These are phyloP conservation scores for Saccharum hybrid DNA, from an alignment of 202 grass and related monocot species.

Conservation along the genomic window DNA sequence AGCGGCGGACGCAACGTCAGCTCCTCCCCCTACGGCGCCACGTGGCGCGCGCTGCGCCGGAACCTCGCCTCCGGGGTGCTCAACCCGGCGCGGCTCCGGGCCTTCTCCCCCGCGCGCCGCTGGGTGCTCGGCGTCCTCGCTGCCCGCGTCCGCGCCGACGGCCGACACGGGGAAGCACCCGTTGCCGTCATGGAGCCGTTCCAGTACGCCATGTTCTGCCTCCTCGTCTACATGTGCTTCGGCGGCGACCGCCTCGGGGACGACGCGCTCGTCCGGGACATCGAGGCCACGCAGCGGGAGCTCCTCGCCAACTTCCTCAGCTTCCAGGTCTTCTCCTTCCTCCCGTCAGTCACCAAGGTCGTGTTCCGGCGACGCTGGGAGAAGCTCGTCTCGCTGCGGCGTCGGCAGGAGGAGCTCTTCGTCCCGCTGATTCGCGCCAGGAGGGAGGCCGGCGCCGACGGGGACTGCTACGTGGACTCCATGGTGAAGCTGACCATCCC, in stretches of 20 bases:
- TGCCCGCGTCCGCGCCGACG: conserved; percentile 29
- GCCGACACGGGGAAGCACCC: background rate
- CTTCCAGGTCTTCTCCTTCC: conserved; percentile 64
- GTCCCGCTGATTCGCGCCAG: conserved; percentile 43
- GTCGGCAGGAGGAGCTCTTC: conserved; percentile 61
- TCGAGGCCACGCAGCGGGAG: conserved; percentile 52
- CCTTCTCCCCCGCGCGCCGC: conserved; percentile 48
- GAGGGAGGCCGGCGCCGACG: conserved; percentile 15
- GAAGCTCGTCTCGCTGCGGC: conserved; percentile 42
- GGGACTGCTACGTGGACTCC: conserved; percentile 52
- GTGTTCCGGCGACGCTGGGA: conserved; percentile 67
- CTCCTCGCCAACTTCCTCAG: conserved; percentile 51
- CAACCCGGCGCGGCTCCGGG: conserved; percentile 55
- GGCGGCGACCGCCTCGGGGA: conserved; percentile 54
- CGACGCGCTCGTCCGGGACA: conserved; percentile 40
- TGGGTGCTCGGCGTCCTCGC: conserved; percentile 56
- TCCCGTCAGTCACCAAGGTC: conserved; percentile 58
- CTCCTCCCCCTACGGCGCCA: conserved; percentile 52
- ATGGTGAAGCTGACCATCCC: conserved; percentile 38
- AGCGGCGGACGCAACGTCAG: conserved; percentile 58
- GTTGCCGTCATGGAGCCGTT: conserved; percentile 65
- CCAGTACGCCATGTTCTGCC: conserved; percentile 74
- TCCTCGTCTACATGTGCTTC: conserved; percentile 82
- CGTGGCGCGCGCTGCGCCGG: conserved; percentile 55
- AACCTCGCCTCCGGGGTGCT: conserved; percentile 57